Base-by-base conservation (phyloP, 768 basidiomycete species). In the Lactarius sanguifluus region DNA sequence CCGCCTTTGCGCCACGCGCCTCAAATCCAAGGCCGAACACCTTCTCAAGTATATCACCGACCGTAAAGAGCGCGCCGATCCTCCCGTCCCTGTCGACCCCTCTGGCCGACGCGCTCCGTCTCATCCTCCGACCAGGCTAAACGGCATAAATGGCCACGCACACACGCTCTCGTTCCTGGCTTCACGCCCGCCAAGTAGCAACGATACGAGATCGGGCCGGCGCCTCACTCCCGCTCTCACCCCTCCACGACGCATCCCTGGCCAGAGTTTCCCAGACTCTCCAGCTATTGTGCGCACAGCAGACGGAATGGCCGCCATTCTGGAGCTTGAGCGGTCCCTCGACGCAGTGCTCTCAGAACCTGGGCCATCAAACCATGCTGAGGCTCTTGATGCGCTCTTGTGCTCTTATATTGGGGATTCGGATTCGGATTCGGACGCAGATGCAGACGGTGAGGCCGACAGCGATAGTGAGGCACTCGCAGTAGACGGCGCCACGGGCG, bases 1-100 rank as follows among this genome's bases (percentile, higher is more conserved):
- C 54, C 87, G 94, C 54, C 84, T 83, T 62, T 90, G 90, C 67
- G 95, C 92, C 2, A 82, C 84, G 61, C 88, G 92, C 43, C 85
- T 99, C 70, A 86, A 89, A 72, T 81, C 81, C 66, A 96, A 96
- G 76, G 90, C 95, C 0, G 90, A 96, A 64, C 85, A 87, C 70
- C 85, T 98, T 30, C 85, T 98, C 23, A 86, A 86, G 72, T 89
- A 96, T 72, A 89, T 98, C 70, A 92, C 91, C 1, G 97, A 98
- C 77, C 85, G 87, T 72, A 89, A 88, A 72, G 92, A 96, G 72
- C 86, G 91, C 66, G 78, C 83, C 1, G 90, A 92, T 72, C 90
- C 89, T 20, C 73, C 74, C 65, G 86, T 92, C 64, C 90, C 90
- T 30, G 71, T 77, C 32, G 77, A 78, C 62, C 74, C 81, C 50